phyloP scores from a whole-genome alignment of 305 asterid species.

The Fraxinus sp. region DNA sequence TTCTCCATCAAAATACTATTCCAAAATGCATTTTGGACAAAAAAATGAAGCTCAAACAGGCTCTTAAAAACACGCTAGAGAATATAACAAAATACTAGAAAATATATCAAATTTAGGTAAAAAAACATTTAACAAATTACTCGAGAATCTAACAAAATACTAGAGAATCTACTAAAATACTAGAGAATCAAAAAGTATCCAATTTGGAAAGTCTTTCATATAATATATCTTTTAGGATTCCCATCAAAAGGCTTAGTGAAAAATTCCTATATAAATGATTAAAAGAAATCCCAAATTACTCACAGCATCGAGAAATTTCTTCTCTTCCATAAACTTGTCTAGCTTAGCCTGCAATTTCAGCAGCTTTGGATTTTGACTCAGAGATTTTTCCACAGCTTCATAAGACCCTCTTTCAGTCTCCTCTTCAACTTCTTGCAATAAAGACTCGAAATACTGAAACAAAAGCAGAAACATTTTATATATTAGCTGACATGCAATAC shows the following conservation, averaged over 20 bases:
- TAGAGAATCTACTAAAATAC: no score
- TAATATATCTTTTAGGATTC: no score
- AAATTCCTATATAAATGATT: conserved; percentile 5
- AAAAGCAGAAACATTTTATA: conserved; percentile 31
- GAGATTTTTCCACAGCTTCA: conserved; percentile 68
- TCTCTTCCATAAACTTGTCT: conserved; percentile 59
- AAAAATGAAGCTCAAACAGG: no score
- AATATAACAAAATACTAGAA: no score
- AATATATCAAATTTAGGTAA: no score
- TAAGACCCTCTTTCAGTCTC: conserved; percentile 61
- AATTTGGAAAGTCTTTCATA: no score
- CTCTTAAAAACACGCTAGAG: no score
- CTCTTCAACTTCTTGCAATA: conserved; percentile 67
- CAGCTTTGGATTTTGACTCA: conserved; percentile 66
- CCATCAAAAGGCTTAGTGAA: not conserved
- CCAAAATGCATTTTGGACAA: no score
- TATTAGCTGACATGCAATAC: conserved; percentile 23
- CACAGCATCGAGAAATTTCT: conserved; percentile 78
- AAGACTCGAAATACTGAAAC: conserved; percentile 76
- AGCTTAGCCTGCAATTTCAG: conserved; percentile 67
- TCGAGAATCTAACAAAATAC: no score
- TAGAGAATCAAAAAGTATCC: no score
- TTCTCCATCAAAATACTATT: no score
- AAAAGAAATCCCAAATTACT: conserved; percentile 29
- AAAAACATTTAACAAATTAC: no score